These are phyloP conservation scores for Capsicum rhomboideum DNA, from an alignment of 257 asterid genomes.

Conservation along the genomic window DNA sequence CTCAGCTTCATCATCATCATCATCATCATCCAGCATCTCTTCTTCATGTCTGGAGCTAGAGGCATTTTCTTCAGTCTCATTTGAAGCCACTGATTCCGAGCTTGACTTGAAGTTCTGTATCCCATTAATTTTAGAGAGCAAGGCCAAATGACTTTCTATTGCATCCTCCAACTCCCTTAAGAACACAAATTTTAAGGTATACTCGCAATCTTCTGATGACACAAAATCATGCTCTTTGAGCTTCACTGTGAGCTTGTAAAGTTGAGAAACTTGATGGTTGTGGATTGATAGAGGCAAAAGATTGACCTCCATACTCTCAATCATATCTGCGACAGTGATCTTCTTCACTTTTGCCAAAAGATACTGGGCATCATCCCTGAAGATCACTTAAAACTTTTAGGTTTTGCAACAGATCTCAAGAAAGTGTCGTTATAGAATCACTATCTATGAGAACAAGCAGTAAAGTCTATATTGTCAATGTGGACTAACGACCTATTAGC, in stretches of 20 bases:
- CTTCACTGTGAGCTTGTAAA: constrained; percentile 51
- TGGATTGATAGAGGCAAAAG: constrained; percentile 30
- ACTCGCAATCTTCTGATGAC: constrained; percentile 39
- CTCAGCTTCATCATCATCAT: constrained; percentile 28
- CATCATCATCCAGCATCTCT: constrained; percentile 32
- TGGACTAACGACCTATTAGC: neutral
- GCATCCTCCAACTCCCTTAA: constrained; percentile 68
- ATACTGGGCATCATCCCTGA: constrained; percentile 65
- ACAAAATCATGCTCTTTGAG: constrained; percentile 61
- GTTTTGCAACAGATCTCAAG: neutral
- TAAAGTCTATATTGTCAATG: neutral
- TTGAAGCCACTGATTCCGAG: constrained; percentile 24
- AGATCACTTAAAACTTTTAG: constrained; percentile 2
- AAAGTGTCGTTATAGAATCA: neutral
- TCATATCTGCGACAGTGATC: constrained; percentile 71
- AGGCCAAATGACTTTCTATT: constrained; percentile 50
- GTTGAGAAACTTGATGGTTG: constrained; percentile 22
- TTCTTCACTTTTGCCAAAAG: constrained; percentile 61
- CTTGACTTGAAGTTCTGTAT: constrained; percentile 34
- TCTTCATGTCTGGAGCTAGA: constrained; percentile 23
- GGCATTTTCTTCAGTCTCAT: constrained; percentile 36
- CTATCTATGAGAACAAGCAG: neutral
- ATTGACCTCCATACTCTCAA: constrained; percentile 73
- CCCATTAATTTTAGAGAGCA: constrained; percentile 47
- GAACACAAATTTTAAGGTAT: constrained; percentile 42